A percentile compares a stretch with the other conserved stretches of the same genome.
phyloP scores from a whole-genome alignment of 2,329 filamentous ascomycete genomes.

The Hymenoscyphus scutula region DNA sequence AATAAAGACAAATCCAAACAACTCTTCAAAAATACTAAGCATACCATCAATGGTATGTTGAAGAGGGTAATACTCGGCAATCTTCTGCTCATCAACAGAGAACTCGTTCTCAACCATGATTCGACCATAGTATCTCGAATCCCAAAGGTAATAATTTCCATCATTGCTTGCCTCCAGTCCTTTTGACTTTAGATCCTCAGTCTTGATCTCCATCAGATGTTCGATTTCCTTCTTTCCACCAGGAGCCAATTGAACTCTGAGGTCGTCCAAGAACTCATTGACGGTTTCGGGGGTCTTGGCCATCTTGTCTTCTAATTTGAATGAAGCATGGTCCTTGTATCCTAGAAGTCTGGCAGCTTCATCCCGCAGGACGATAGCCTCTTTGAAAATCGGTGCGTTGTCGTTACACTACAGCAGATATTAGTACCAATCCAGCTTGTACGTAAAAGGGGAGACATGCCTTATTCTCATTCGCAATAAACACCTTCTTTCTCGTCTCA shows the following conservation, averaged over 20 bases:
- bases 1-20: slow-evolving; percentile 78
- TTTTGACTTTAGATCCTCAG: slow-evolving; percentile 61
- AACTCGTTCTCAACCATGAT: slow-evolving; percentile 79
- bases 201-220: slow-evolving; percentile 72
- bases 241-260: slow-evolving; percentile 63
- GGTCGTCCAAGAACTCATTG: slow-evolving; percentile 68
- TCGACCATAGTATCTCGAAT: slow-evolving; percentile 75
- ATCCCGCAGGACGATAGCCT: slow-evolving; percentile 71
- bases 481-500: slow-evolving; percentile 66
- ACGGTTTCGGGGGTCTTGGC: slow-evolving; percentile 73
- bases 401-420: slow-evolving; percentile 52
- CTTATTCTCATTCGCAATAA: slow-evolving; percentile 79
- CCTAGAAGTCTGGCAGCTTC: slow-evolving; percentile 75
- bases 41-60: slow-evolving; percentile 71
- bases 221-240: slow-evolving; percentile 70
- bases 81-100: slow-evolving; percentile 73
- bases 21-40: slow-evolving; percentile 78
- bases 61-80: slow-evolving; percentile 82
- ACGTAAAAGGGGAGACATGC: slow-evolving; percentile 36
- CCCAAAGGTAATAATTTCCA: slow-evolving; percentile 78
- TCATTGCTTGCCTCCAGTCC: slow-evolving; percentile 54
- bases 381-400: slow-evolving; percentile 72
- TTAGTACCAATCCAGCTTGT: slow-evolving; percentile 9
- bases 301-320: slow-evolving; percentile 82
- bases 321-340: slow-evolving; percentile 73